These are phyloP conservation scores for Lipomyces spencermartinsiae DNA, from an alignment of 805 yeast species.

Conservation along the genomic window DNA sequence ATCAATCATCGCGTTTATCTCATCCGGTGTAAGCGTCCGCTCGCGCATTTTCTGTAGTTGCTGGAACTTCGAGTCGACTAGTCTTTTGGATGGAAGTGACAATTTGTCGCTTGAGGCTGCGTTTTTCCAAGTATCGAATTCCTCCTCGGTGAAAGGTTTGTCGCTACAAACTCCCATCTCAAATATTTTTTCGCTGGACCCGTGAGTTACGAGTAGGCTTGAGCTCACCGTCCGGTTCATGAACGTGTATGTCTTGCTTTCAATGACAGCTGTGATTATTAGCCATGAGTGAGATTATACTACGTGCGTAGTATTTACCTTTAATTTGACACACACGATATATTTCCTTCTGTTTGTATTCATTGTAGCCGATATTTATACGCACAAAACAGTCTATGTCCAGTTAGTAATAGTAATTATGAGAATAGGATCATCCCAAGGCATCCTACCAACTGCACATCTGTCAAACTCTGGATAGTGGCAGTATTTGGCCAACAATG, in stretches of 20 bases:
- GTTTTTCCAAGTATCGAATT: slow-evolving; percentile 70
- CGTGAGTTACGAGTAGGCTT: slow-evolving; percentile 80
- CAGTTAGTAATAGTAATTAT: not conserved
- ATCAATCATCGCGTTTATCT: slow-evolving; percentile 78
- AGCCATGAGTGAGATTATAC: not conserved
- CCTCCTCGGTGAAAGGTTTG: slow-evolving; percentile 69
- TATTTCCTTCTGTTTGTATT: slow-evolving; percentile 63
- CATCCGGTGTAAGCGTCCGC: slow-evolving; percentile 68
- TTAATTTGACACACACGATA: slow-evolving; percentile 87
- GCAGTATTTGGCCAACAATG: slow-evolving; percentile 73
- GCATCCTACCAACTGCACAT: slow-evolving; percentile 59
- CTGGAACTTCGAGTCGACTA: slow-evolving; percentile 66
- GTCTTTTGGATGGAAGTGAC: slow-evolving; percentile 66
- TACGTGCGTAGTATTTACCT: slow-evolving; percentile 52
- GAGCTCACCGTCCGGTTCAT: slow-evolving; percentile 59
- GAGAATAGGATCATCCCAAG: not conserved
- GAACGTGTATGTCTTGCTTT: slow-evolving; percentile 56
- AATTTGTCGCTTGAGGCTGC: slow-evolving; percentile 65
- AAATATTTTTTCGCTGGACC: slow-evolving; percentile 71
- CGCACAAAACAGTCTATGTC: slow-evolving; percentile 65
- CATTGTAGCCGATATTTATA: slow-evolving; percentile 77
- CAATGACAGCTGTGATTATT: slow-evolving; percentile 24
- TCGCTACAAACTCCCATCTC: slow-evolving; percentile 84
- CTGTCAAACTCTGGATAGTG: slow-evolving; percentile 82
- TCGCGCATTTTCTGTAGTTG: slow-evolving; percentile 68